A percentile compares a stretch with the other conserved stretches of the same genome.
Conservation (phyloP, 257 asterid species). For the Linaria vulgaris region DNA sequence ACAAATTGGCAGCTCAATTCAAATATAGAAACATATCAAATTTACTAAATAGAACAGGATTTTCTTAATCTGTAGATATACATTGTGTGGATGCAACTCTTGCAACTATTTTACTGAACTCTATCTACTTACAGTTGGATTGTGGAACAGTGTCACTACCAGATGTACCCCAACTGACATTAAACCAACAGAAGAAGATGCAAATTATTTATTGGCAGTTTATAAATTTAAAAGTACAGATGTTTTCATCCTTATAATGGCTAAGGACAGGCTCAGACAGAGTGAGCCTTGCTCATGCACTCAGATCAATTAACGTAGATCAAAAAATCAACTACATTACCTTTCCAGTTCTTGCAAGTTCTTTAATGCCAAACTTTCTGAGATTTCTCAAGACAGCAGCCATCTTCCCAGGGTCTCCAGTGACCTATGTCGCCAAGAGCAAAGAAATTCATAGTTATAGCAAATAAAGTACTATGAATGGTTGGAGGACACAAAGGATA, state of each 20-base stretch:
- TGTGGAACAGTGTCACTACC: not conserved
- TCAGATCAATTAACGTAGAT: constrained; percentile 15
- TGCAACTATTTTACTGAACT: constrained; percentile 14
- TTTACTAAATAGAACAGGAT: not conserved
- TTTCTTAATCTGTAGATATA: not conserved
- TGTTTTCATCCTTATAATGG: constrained; percentile 1
- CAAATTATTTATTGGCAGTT: too few relatives aligned
- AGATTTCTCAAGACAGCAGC: constrained; percentile 75
- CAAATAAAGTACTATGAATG: constrained; percentile 11
- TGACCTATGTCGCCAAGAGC: constrained; percentile 53
- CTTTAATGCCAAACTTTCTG: constrained; percentile 74
- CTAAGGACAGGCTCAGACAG: constrained; percentile 19
- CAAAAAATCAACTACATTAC: constrained; percentile 31
- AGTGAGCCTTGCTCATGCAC: constrained; percentile 1
- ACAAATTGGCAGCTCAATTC: constrained; percentile 1
- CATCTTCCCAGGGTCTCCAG: constrained; percentile 96
- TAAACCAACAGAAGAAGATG: too few relatives aligned
- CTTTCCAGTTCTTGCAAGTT: constrained; percentile 90
- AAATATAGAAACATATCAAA: not conserved
- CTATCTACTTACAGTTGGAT: not conserved
- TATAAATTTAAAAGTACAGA: not conserved
- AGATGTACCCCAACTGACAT: not conserved
- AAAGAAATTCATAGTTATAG: constrained; percentile 6
- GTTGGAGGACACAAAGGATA: not conserved
- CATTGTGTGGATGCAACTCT: constrained; percentile 1